Evolutionary conservation across 768 basidiomycete species (phyloP).

Genomic region (Lactarius evosmus): DNA sequence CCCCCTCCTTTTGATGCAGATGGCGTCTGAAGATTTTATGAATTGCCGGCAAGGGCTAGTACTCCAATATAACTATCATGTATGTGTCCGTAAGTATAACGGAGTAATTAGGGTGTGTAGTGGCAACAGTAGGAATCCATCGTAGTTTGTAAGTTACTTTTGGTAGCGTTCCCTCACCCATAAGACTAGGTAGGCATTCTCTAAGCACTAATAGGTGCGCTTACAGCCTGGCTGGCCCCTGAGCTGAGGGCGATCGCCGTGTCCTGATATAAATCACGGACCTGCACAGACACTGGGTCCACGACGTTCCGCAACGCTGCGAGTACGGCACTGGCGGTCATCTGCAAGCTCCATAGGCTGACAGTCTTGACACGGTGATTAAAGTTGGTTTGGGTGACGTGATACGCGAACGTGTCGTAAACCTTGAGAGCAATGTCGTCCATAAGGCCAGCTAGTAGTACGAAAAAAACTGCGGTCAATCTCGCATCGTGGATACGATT

Average conservation of each 20-base stretch:
- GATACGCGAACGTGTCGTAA: constrained; percentile 91
- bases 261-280: constrained; percentile 35
- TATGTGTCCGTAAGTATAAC: not conserved
- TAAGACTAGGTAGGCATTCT: not conserved
- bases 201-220: constrained; percentile 6
- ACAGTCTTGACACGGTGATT: constrained; percentile 88
- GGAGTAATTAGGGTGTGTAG: not conserved
- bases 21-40: too few relatives aligned
- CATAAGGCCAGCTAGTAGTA: constrained; percentile 76
- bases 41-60: too few relatives aligned
- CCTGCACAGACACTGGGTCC: constrained; percentile 52
- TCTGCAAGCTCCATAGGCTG: constrained; percentile 91
- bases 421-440: constrained; percentile 86
- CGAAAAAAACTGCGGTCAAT: constrained; percentile 18
- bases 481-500: not conserved
- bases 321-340: constrained; percentile 86
- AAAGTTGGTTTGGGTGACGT: constrained; percentile 88
- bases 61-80: too few relatives aligned
- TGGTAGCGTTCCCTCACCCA: not conserved
- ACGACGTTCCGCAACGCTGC: constrained; percentile 71
- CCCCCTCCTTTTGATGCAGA: too few relatives aligned
- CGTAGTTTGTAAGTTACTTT: constrained; percentile 12
- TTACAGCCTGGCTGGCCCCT: constrained; percentile 1
- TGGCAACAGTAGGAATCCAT: not conserved
- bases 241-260: not conserved